Percentiles rank a stretch among this genome's conserved stretches.
Conservation (phyloP, 345 rosid species). For the Gossypium thurberi region DNA sequence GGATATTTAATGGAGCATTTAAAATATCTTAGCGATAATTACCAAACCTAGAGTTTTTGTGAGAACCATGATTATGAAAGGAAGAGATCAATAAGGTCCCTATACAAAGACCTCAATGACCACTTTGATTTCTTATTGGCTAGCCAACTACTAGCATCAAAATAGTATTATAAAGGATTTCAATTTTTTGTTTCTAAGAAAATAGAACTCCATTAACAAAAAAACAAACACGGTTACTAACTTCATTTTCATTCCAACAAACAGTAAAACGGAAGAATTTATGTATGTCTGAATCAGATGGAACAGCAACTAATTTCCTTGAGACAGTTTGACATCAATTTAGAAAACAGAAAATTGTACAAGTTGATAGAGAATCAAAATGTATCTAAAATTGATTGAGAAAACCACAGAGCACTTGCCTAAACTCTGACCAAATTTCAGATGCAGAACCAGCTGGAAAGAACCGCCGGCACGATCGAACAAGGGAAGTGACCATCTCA, state of each 20-base stretch:
- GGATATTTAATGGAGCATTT: slow-evolving; percentile 1
- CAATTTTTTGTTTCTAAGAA: background rate
- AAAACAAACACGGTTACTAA: background rate
- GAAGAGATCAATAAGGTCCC: background rate
- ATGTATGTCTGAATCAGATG: background rate
- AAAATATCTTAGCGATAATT: slow-evolving; percentile 1
- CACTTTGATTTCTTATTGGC: slow-evolving; percentile 2
- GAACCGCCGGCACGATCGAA: slow-evolving; percentile 77
- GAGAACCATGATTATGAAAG: background rate
- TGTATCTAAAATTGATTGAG: background rate
- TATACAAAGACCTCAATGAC: background rate
- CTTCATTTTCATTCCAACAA: background rate
- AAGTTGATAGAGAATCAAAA: background rate
- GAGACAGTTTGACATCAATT: background rate
- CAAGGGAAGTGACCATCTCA: slow-evolving; percentile 77
- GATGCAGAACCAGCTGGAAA: slow-evolving; percentile 81
- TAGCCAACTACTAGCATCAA: background rate
- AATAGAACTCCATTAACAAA: background rate
- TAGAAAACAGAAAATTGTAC: background rate
- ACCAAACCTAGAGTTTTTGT: background rate
- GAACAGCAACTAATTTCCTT: background rate
- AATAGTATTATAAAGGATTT: background rate
- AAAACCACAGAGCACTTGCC: slow-evolving; percentile 39
- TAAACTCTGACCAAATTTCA: slow-evolving; percentile 94
- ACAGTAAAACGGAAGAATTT: background rate